A percentile compares a stretch with the other conserved stretches of the same genome.
Conservation (phyloP, 305 asterid species). For the Andrographis paniculata region DNA sequence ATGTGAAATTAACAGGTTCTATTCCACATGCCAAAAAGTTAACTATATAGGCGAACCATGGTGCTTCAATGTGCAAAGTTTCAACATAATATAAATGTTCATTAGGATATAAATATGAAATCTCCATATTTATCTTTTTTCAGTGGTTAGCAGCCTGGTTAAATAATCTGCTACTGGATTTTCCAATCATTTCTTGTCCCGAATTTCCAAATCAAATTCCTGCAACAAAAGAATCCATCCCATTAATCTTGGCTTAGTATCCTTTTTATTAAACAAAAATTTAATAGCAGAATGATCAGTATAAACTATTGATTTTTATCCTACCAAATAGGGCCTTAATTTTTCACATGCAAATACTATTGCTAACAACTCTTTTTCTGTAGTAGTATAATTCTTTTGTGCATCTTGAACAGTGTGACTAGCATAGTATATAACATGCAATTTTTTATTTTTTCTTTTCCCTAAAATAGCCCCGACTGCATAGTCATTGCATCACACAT, state of each 20-base stretch:
- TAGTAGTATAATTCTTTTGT: not conserved
- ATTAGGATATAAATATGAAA: not conserved
- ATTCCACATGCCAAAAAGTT: not conserved
- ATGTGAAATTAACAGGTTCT: not conserved
- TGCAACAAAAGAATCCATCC: not conserved
- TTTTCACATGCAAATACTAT: not conserved
- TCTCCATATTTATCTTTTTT: not conserved
- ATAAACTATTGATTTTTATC: not conserved
- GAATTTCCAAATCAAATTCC: not conserved
- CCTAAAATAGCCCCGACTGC: not conserved
- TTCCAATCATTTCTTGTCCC: not conserved
- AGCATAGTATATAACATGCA: not conserved
- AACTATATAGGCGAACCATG: not conserved
- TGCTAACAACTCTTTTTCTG: not conserved
- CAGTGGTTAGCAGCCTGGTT: not conserved
- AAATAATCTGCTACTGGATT: not conserved
- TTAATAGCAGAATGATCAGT: not conserved
- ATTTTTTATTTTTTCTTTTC: not conserved
- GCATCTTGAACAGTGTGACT: not conserved
- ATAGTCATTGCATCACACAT: not conserved
- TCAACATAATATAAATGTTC: not conserved
- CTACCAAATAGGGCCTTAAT: not conserved
- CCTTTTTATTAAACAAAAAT: not conserved
- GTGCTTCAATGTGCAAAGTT: not conserved
- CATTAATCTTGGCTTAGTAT: not conserved